Evolutionary conservation across 2,329 filamentous ascomycete genomes (phyloP).

Genomic region (Zopfia rhizophila): DNA sequence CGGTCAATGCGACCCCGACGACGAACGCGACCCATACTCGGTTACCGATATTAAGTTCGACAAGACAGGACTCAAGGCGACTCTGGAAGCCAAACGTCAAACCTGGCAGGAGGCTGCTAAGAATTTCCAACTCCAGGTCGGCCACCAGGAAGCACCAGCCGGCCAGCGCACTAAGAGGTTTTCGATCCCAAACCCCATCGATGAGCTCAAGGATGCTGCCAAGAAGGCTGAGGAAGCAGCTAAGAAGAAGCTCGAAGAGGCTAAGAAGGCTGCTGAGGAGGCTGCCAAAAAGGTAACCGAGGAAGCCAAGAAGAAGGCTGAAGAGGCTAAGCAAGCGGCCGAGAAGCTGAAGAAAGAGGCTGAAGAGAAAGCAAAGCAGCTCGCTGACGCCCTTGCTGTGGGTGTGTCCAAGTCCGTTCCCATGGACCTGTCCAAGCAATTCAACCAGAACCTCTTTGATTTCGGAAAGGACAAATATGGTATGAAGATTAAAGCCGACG

Average conservation of each 20-base stretch:
- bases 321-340: too few relatives aligned
- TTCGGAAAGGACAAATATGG: constrained; percentile 30
- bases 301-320: constrained; percentile 18
- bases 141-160: constrained; percentile 31
- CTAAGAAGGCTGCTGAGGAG: too few relatives aligned
- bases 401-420: too few relatives aligned
- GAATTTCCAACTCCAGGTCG: constrained; percentile 23
- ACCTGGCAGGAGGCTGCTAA: constrained; percentile 29
- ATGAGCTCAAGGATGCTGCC: too few relatives aligned
- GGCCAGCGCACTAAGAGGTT: constrained; percentile 14
- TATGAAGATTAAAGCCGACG: constrained; percentile 27
- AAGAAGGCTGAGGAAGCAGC: too few relatives aligned
- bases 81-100: constrained; percentile 27
- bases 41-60: constrained; percentile 33
- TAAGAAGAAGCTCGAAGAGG: too few relatives aligned
- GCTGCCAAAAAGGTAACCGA: too few relatives aligned
- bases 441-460: constrained; percentile 30
- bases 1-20: constrained; percentile 35
- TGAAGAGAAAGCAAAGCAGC: too few relatives aligned
- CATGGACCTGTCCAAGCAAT: constrained; percentile 28
- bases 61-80: constrained; percentile 24
- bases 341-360: too few relatives aligned
- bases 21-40: constrained; percentile 33
- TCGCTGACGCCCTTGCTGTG: too few relatives aligned
- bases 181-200: too few relatives aligned